Conservation (phyloP, 768 basidiomycete species). For the Mrakia frigida region DNA sequence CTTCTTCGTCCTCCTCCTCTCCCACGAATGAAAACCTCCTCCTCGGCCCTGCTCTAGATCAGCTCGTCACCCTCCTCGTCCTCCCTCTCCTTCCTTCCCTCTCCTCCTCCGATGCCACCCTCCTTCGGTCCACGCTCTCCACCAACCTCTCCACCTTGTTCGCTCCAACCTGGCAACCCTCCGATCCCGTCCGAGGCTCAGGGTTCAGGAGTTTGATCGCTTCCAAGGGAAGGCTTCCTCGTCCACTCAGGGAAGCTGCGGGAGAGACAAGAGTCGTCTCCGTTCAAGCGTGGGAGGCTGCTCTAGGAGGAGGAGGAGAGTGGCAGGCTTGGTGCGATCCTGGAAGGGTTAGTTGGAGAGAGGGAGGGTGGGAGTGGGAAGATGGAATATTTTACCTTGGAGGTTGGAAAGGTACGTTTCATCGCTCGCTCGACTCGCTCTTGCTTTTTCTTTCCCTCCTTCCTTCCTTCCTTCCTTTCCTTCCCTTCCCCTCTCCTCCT, state of each 20-base stretch:
- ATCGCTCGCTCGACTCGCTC: background rate
- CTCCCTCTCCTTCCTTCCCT: constrained; percentile 9
- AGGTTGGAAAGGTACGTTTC: constrained; percentile 29
- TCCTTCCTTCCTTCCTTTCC: background rate
- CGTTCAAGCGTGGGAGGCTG: constrained; percentile 37
- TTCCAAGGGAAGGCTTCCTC: constrained; percentile 36
- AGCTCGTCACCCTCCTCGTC: constrained; percentile 20
- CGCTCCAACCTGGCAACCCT: constrained; percentile 40
- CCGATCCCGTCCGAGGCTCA: constrained; percentile 38
- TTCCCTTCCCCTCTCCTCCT: background rate
- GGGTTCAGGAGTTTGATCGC: constrained; percentile 43
- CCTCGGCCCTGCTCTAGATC: constrained; percentile 1
- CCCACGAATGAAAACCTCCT: background rate
- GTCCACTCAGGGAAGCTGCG: constrained; percentile 37
- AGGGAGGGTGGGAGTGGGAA: constrained; percentile 44
- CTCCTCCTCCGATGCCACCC: background rate
- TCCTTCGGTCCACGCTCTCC: background rate
- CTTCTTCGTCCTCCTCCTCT: background rate
- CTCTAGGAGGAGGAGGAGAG: constrained; percentile 38
- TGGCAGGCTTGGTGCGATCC: constrained; percentile 47
- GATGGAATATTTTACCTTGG: constrained; percentile 38
- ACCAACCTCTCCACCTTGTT: constrained; percentile 10
- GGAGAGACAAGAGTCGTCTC: constrained; percentile 34
- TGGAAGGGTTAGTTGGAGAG: constrained; percentile 42
- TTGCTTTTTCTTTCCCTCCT: background rate